Conservation (phyloP, 83 land plant species). For the Diphasiastrum complanatum region DNA sequence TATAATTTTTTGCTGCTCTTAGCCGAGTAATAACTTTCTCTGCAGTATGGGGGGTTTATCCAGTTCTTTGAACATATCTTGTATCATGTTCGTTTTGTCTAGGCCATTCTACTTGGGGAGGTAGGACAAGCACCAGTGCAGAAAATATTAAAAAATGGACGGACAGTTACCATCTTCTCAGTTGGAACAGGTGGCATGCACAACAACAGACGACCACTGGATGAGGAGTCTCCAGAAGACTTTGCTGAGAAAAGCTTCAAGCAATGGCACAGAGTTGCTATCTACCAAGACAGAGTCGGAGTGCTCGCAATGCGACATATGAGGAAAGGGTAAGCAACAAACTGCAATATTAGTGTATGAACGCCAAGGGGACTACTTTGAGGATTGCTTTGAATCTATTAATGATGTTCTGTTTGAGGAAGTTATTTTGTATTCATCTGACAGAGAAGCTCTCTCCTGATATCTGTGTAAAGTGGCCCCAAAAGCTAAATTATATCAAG, state of each 20-base stretch:
- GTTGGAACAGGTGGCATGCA: slow-evolving; percentile 77
- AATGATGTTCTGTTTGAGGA: background rate
- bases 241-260: slow-evolving; percentile 20
- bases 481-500: no score
- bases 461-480: no score
- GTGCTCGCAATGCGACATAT: slow-evolving; percentile 53
- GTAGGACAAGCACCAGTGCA: slow-evolving; percentile 63
- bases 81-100: no score
- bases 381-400: slow-evolving; percentile 3
- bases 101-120: slow-evolving; percentile 71
- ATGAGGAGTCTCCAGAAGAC: slow-evolving; percentile 29
- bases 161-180: slow-evolving; percentile 55
- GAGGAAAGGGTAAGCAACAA: slow-evolving; percentile 44
- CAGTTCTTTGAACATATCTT: no score
- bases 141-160: slow-evolving; percentile 62
- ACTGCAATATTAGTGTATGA: background rate
- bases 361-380: no score
- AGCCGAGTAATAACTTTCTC: no score
- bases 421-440: background rate
- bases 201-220: slow-evolving; percentile 45
- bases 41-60: no score
- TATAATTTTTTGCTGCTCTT: no score
- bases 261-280: slow-evolving; percentile 73
- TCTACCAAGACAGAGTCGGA: slow-evolving; percentile 50
- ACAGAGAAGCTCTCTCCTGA: background rate